Percentiles rank a stretch among this genome's conserved stretches.
Evolutionary conservation across 305 asterid species (phyloP).

Genomic region (Euphrasia arctica): DNA sequence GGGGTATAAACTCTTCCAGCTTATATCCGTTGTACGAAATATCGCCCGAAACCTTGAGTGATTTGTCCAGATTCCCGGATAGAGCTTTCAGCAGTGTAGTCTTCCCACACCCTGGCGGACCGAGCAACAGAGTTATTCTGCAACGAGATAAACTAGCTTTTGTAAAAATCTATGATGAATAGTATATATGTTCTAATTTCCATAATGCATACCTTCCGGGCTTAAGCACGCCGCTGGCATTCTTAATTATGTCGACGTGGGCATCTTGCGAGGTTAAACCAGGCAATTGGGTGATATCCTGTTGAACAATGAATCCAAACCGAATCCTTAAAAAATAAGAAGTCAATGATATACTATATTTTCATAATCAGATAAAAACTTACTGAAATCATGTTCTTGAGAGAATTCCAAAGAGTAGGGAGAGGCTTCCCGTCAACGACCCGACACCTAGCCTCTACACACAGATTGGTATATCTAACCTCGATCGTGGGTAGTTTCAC

Average conservation of each 20-base stretch:
- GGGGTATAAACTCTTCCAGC: slow-evolving; percentile 37
- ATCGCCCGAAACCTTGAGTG: slow-evolving; percentile 54
- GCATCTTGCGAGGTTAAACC: slow-evolving; percentile 37
- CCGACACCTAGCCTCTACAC: slow-evolving; percentile 57
- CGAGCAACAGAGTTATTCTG: slow-evolving; percentile 67
- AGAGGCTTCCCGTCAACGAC: slow-evolving; percentile 66
- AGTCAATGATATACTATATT: too few species aligned
- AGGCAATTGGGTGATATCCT: slow-evolving; percentile 37
- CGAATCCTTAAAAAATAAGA: too few species aligned
- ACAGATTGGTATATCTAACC: slow-evolving; percentile 45
- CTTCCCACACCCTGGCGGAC: slow-evolving; percentile 80
- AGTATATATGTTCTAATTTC: background rate
- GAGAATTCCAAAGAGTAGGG: slow-evolving; percentile 66
- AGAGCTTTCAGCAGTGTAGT: slow-evolving; percentile 62
- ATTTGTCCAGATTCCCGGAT: slow-evolving; percentile 53
- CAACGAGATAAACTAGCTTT: slow-evolving; percentile 8
- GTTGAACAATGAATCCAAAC: slow-evolving; percentile 19
- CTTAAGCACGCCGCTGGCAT: slow-evolving; percentile 46
- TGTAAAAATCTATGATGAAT: background rate
- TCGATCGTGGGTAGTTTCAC: slow-evolving; percentile 52
- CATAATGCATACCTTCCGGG: slow-evolving; percentile 46
- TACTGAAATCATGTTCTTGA: slow-evolving; percentile 45
- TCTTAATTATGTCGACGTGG: slow-evolving; percentile 42
- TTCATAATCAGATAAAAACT: background rate
- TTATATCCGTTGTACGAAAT: slow-evolving; percentile 37